Base-by-base conservation (phyloP, 306 rosid genomes). In the Herpetospermum pedunculosum region DNA sequence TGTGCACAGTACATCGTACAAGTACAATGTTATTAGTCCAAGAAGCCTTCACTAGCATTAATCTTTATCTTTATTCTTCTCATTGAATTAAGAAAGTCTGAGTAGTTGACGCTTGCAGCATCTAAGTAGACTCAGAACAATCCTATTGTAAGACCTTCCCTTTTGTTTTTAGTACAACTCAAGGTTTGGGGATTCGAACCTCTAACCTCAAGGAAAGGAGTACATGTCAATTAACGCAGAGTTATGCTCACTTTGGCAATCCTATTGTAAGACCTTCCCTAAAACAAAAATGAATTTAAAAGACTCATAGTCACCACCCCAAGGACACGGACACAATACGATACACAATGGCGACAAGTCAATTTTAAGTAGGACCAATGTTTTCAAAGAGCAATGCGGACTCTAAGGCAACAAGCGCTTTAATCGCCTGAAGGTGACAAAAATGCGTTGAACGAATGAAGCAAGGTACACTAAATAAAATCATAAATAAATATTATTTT, bases 101-200 rank as follows among this genome's bases (percentile, higher is more conserved):
- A 58, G 38, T 29, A 58, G 14, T 58, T 58, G 38, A 58, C 29
- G 65, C 65, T 53, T n/a, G 60, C 23, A 53, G 67, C 65, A 58
- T 58, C 65, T 18, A 58, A 30, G 40, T 62, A 60, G 43, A 60
- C 68, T 60, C 68, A n/a, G 23, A 59, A 59, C 23, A 63, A 63
- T 38, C 70, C 14, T 60, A 54, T 54, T 10, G 59, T 19, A 21
- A 53, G 59, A 53, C 59, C 62, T 26, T 62, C 28, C 69, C 21
- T 2, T n/a, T n/a, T n/a, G n/a, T n/a, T n/a, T n/a, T n/a, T n/a
- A n/a, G n/a, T n/a, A n/a, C n/a, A n/a, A n/a, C n/a, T n/a, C n/a
- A n/a, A n/a, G n/a, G n/a, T n/a, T n/a, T n/a, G n/a, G n/a, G n/a
- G n/a, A n/a, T n/a, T n/a, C n/a, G n/a, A n/a, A n/a, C n/a, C n/a